A percentile compares a stretch with the other conserved stretches of the same genome.
Conservation (phyloP, 805 yeast genomes). For the Ogataea glucozyma region DNA sequence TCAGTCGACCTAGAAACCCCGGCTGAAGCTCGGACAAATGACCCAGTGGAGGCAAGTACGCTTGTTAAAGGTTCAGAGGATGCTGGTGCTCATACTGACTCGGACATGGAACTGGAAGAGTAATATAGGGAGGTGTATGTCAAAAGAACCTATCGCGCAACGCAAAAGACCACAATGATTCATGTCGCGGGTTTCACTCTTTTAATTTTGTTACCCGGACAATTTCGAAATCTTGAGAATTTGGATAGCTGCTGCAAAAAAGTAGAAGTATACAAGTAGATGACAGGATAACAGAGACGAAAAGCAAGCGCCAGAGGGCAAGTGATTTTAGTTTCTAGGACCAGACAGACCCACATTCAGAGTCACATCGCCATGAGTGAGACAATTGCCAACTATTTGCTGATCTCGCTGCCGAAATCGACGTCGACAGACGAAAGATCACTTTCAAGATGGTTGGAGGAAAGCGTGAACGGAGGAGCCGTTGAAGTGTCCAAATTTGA, state of each 20-base stretch:
- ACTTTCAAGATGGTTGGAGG: conserved; percentile 51
- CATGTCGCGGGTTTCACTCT: neutral
- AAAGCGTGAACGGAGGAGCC: conserved; percentile 55
- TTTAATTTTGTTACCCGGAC: conserved; percentile 17
- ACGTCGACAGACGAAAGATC: conserved; percentile 33
- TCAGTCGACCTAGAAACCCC: too few species aligned
- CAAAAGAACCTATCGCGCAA: too few species aligned
- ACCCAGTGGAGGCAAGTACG: too few species aligned
- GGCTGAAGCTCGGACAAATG: too few species aligned
- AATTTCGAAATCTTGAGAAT: neutral
- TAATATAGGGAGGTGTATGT: too few species aligned
- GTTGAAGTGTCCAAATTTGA: conserved; percentile 56
- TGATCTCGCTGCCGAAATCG: conserved; percentile 33
- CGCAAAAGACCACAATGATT: neutral
- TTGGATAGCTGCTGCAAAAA: conserved; percentile 17
- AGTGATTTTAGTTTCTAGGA: neutral
- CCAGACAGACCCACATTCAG: too few species aligned
- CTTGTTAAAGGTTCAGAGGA: too few species aligned
- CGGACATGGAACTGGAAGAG: conserved; percentile 21
- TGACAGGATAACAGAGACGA: conserved; percentile 1
- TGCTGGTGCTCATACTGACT: conserved; percentile 5
- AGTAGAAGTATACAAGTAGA: conserved; percentile 5
- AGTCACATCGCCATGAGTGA: conserved; percentile 27
- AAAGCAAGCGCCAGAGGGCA: too few species aligned
- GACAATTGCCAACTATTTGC: conserved; percentile 27